Evolutionary conservation across 768 basidiomycete species (phyloP).

Genomic region (Chalciporus chontae): DNA sequence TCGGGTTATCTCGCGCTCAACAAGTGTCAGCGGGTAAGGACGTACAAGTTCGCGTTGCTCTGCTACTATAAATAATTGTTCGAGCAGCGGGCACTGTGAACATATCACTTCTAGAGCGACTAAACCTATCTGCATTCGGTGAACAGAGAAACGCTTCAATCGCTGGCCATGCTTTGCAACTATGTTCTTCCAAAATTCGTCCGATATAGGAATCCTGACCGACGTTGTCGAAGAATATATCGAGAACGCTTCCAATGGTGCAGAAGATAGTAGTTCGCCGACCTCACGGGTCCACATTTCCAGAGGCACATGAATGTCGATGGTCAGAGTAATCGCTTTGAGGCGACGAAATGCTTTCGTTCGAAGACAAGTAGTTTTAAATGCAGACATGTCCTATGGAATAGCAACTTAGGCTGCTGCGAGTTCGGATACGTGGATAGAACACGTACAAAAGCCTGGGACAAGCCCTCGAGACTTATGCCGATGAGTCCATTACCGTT

Average conservation of each 20-base stretch:
- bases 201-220: slow-evolving; percentile 37
- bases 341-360: slow-evolving; percentile 41
- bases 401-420: not conserved
- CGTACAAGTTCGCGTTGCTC: slow-evolving; percentile 45
- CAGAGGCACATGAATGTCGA: slow-evolving; percentile 35
- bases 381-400: slow-evolving; percentile 49
- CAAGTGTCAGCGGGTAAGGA: not conserved
- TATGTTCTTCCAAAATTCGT: slow-evolving; percentile 50
- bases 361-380: slow-evolving; percentile 38
- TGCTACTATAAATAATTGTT: slow-evolving; percentile 62
- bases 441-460: slow-evolving; percentile 52
- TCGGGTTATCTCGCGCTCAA: not conserved
- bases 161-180: slow-evolving; percentile 47
- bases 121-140: slow-evolving; percentile 57
- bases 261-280: slow-evolving; percentile 38
- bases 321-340: slow-evolving; percentile 55
- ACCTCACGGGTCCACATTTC: slow-evolving; percentile 46
- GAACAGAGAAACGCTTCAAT: slow-evolving; percentile 57
- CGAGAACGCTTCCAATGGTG: slow-evolving; percentile 59
- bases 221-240: slow-evolving; percentile 51
- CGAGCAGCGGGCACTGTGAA: slow-evolving; percentile 45
- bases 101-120: slow-evolving; percentile 54
- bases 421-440: not conserved
- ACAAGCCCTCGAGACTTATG: slow-evolving; percentile 62
- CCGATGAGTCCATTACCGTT: slow-evolving; percentile 46